Evolutionary conservation across 2,329 filamentous ascomycete species (phyloP).

Genomic region (Cytospora paraplurivora): DNA sequence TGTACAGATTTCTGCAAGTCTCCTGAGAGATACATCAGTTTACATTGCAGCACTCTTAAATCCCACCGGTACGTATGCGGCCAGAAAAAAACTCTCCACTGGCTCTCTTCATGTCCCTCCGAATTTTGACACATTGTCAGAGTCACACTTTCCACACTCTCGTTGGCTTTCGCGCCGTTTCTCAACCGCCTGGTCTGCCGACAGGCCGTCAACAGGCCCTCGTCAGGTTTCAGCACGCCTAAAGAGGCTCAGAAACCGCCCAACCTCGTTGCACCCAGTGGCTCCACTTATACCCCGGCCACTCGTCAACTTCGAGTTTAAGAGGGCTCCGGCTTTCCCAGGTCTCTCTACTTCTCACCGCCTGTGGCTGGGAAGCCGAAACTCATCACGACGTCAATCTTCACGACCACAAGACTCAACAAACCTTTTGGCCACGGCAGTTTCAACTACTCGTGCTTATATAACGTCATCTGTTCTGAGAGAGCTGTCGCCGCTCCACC

Average conservation of each 20-base stretch:
- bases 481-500: neutral
- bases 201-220: constrained; percentile 19
- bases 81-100: constrained; percentile 23
- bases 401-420: neutral
- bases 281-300: constrained; percentile 26
- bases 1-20: constrained; percentile 32
- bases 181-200: constrained; percentile 4
- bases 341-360: constrained; percentile 26
- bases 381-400: constrained; percentile 26
- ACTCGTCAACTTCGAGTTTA: constrained; percentile 21
- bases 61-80: constrained; percentile 26
- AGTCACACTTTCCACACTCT: constrained; percentile 13
- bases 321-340: constrained; percentile 22
- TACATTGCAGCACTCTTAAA: constrained; percentile 22
- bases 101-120: constrained; percentile 25
- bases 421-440: constrained; percentile 1
- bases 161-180: constrained; percentile 7
- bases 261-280: constrained; percentile 5
- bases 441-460: constrained; percentile 2
- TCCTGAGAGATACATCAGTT: constrained; percentile 37
- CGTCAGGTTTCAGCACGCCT: constrained; percentile 7
- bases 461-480: neutral
- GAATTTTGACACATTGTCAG: constrained; percentile 11
- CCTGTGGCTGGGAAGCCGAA: constrained; percentile 27
- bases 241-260: constrained; percentile 23